A percentile compares a stretch with the other conserved stretches of the same genome.
phyloP scores from a whole-genome alignment of 305 asterid genomes.

The Fraxinus nigra region DNA sequence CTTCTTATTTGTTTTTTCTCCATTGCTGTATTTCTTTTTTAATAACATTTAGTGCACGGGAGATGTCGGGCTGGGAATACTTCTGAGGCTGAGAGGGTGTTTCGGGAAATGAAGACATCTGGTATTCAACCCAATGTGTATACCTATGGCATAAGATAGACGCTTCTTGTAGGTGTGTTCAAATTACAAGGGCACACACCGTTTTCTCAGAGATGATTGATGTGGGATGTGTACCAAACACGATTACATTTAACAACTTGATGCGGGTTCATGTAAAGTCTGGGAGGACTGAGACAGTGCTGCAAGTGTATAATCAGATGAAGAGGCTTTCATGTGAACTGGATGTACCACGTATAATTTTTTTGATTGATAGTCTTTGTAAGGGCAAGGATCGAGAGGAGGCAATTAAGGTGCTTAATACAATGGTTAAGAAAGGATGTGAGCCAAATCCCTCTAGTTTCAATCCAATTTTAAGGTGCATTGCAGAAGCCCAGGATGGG shows the following conservation, averaged over 20 bases:
- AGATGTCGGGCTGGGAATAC: conserved; percentile 81
- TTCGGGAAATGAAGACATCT: conserved; percentile 65
- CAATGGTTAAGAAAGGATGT: conserved; percentile 65
- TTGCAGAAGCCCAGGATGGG: conserved; percentile 69
- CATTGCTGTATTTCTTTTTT: too few species aligned
- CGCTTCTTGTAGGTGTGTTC: conserved; percentile 81
- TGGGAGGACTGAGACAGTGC: conserved; percentile 74
- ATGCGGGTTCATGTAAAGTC: conserved; percentile 93
- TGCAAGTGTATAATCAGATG: conserved; percentile 87
- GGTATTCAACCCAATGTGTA: conserved; percentile 68
- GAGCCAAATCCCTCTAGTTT: conserved; percentile 62
- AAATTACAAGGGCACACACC: conserved; percentile 77
- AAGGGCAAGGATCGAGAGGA: not conserved
- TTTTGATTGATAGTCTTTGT: conserved; percentile 63
- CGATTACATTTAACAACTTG: conserved; percentile 70
- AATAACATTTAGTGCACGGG: conserved; percentile 50
- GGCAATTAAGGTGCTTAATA: not conserved
- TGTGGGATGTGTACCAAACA: conserved; percentile 67
- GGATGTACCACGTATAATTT: conserved; percentile 72
- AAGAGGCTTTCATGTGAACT: conserved; percentile 63
- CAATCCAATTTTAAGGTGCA: conserved; percentile 71
- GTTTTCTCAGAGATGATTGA: conserved; percentile 86
- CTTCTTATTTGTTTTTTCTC: too few species aligned
- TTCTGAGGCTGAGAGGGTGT: conserved; percentile 70
- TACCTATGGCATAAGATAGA: conserved; percentile 78